These are phyloP conservation scores for Russula abietina DNA, from an alignment of 768 basidiomycete genomes.

Conservation along the genomic window DNA sequence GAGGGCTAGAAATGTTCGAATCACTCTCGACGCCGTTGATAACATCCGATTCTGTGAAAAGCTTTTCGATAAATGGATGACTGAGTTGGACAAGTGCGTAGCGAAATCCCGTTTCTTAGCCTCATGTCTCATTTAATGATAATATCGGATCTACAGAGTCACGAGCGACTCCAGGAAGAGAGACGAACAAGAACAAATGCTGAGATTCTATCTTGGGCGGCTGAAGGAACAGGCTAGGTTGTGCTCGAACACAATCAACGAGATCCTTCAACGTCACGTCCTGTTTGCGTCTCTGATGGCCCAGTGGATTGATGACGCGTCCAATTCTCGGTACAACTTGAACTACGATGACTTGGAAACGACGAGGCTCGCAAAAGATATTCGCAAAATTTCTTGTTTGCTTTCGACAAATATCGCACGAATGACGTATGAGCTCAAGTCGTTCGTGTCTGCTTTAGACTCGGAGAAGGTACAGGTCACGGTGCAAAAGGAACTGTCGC, in stretches of 20 bases:
- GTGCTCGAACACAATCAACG: constrained; percentile 13
- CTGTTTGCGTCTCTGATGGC: constrained; percentile 14
- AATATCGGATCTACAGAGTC: neutral
- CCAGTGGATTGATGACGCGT: constrained; percentile 12
- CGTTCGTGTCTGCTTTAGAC: constrained; percentile 11
- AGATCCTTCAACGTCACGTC: constrained; percentile 11
- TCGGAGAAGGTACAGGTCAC: constrained; percentile 9
- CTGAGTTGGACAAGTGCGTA: constrained; percentile 14
- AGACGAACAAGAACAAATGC: neutral
- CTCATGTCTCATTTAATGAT: neutral
- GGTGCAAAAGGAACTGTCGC: neutral
- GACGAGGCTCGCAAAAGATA: constrained; percentile 15
- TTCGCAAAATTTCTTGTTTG: neutral
- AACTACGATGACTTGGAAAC: constrained; percentile 8
- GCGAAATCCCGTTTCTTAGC: neutral
- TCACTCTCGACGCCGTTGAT: constrained; percentile 3
- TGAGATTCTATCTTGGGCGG: constrained; percentile 1
- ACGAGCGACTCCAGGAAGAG: neutral
- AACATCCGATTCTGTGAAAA: constrained; percentile 16
- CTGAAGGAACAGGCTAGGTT: constrained; percentile 7
- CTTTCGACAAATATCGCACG: constrained; percentile 6
- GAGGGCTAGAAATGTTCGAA: neutral
- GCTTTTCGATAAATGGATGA: constrained; percentile 13
- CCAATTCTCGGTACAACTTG: constrained; percentile 12
- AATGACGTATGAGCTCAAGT: neutral